Evolutionary conservation across 2,329 filamentous ascomycete genomes (phyloP), one percentile per base, ranked within the genome.

Genomic region (Fusarium brachygibbosum): DNA sequence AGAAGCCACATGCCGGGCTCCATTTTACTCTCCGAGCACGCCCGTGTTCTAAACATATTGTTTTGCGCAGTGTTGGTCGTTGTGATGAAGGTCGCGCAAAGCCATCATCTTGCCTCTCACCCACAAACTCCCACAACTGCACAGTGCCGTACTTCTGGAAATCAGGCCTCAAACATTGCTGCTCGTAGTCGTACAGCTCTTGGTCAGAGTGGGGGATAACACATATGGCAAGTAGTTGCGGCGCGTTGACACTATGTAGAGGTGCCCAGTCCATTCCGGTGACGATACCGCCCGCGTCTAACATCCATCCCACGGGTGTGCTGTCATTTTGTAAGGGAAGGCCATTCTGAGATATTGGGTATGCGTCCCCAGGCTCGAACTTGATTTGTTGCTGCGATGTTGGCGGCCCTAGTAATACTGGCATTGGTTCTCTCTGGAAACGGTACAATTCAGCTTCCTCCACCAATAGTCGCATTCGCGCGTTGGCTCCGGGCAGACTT

Each of bases 221-320:
- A 2, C 85, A 82, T 31, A 88, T 72, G 3, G 86, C 86, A 11
- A 89, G 81, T 28, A 86, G 74, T 71, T 88, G 86, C 5, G 79
- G 75, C 9, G 76, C 71, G 19, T 78, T 73, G 12, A 76, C 76
- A 4, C 74, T 71, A 3, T 76, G 68, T 11, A 68, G 63, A 3
- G 84, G 82, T 2, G 83, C 84, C 87, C 87, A 89, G 46, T 81
- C 83, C 75, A 88, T 82, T 28, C 82, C 79, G 6, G 85, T 75
- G 6, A 86, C 82, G 16, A 87, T 80, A 50, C 87, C 86, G 13
- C 85, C 86, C 0, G 83, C 79, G 60, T 89, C 84, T 16, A 89
- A 71, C 67, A 88, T 77, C 85, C 85, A 88, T 6, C 85, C 86
- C 76, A 67, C 80, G 67, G 70, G 72, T 29, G 66, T 50, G 9